Conservation (phyloP, 257 asterid species). For the Ehretia macrophylla region DNA sequence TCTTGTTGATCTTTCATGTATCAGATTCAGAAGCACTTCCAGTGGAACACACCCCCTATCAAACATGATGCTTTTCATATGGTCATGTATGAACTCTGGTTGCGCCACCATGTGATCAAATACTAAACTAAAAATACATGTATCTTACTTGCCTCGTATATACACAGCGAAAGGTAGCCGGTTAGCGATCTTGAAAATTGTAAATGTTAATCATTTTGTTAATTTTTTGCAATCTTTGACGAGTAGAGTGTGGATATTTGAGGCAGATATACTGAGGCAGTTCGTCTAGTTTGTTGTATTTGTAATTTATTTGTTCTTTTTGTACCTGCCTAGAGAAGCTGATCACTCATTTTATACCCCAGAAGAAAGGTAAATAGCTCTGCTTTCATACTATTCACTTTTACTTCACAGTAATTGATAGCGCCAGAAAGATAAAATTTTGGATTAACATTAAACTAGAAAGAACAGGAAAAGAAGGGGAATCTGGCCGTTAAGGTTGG, state of each 20-base stretch:
- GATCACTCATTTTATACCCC: not conserved
- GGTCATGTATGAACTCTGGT: constrained; percentile 97
- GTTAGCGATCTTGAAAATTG: constrained; percentile 23
- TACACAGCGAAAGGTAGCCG: constrained; percentile 3
- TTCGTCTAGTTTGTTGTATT: not conserved
- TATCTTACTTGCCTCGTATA: not conserved
- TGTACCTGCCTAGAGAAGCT: constrained; percentile 2
- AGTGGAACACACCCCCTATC: constrained; percentile 83
- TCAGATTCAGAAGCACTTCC: constrained; percentile 92
- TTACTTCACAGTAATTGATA: too few species aligned
- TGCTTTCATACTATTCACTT: too few species aligned
- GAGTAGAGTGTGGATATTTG: not conserved
- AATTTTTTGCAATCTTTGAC: not conserved
- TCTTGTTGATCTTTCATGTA: constrained; percentile 7
- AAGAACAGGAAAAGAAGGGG: too few species aligned
- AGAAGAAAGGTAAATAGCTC: too few species aligned
- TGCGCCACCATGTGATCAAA: constrained; percentile 83
- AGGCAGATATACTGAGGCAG: not conserved
- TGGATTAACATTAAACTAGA: too few species aligned
- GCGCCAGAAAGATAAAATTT: too few species aligned
- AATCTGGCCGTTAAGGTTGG: too few species aligned
- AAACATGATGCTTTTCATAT: constrained; percentile 79
- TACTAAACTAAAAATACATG: constrained; percentile 36
- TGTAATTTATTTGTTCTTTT: constrained; percentile 5
- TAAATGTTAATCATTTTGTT: constrained; percentile 23